Conservation (phyloP, 495 filamentous ascomycete genomes). For the Bacidia gigantensis region DNA sequence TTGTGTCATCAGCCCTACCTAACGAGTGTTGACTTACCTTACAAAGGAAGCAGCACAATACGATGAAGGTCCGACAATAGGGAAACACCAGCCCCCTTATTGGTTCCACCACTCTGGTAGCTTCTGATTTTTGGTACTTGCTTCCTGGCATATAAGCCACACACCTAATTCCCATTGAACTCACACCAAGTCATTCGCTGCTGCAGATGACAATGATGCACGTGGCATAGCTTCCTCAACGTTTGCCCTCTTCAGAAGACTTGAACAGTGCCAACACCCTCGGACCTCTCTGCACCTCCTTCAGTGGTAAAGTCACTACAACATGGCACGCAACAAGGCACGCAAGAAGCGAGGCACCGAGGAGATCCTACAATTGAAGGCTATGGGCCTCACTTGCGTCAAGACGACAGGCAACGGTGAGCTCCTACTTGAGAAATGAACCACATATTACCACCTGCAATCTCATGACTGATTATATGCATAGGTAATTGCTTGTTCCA, state of each 20-base stretch:
- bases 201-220: neutral
- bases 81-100: conserved; percentile 10
- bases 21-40: neutral
- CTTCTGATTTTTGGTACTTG: neutral
- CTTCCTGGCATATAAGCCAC: neutral
- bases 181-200: neutral
- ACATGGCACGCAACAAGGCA: conserved; percentile 22
- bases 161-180: conserved; percentile 1
- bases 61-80: neutral
- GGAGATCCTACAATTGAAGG: conserved; percentile 42
- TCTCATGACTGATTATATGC: conserved; percentile 10
- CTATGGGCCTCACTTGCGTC: conserved; percentile 35
- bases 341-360: conserved; percentile 4
- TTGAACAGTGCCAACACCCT: neutral
- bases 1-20: neutral
- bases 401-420: conserved; percentile 38
- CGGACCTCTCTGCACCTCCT: neutral
- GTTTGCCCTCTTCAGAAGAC: neutral
- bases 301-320: conserved; percentile 8
- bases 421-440: neutral
- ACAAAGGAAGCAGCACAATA: neutral
- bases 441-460: too few relatives aligned
- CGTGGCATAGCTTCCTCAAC: neutral
- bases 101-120: too few relatives aligned
- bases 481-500: conserved; percentile 67